phyloP scores from a whole-genome alignment of 73 alveolate genomes.

The Durusdinium trenchii region DNA sequence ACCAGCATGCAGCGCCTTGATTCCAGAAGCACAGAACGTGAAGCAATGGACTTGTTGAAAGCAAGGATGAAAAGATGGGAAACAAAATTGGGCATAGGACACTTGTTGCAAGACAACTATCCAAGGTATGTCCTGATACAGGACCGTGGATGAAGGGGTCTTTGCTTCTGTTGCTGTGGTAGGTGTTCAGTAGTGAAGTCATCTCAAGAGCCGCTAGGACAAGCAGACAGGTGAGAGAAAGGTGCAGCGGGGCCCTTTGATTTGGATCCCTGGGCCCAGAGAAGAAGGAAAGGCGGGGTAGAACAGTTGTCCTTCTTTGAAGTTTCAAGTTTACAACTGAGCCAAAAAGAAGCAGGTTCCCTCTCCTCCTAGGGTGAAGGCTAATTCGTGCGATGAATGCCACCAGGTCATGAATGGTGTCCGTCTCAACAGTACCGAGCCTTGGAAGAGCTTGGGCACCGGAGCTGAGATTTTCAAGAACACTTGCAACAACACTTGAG shows the following conservation, averaged over 20 bases:
- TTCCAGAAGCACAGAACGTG: background rate
- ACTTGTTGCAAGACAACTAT: no score
- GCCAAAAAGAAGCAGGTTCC: no score
- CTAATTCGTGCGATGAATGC: background rate
- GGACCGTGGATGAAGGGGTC: background rate
- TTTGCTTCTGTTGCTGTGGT: background rate
- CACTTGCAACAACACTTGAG: no score
- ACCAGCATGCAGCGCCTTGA: constrained; percentile 66
- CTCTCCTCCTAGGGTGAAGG: no score
- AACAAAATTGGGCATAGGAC: no score
- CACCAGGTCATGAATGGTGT: constrained; percentile 27
- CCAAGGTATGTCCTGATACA: constrained; percentile 48
- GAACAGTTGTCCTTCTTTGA: no score
- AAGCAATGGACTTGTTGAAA: background rate
- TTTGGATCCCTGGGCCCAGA: constrained; percentile 92
- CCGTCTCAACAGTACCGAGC: constrained; percentile 37
- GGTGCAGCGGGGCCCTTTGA: constrained; percentile 93
- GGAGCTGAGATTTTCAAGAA: no score
- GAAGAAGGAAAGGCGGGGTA: constrained; percentile 71
- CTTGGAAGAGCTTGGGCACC: background rate
- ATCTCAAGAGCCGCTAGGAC: constrained; percentile 27
- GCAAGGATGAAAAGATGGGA: no score
- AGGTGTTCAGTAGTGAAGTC: background rate
- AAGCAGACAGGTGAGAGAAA: constrained; percentile 71
- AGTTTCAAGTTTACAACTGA: no score